phyloP scores from a whole-genome alignment of 495 filamentous ascomycete genomes.

The Aspergillus bridgeri region DNA sequence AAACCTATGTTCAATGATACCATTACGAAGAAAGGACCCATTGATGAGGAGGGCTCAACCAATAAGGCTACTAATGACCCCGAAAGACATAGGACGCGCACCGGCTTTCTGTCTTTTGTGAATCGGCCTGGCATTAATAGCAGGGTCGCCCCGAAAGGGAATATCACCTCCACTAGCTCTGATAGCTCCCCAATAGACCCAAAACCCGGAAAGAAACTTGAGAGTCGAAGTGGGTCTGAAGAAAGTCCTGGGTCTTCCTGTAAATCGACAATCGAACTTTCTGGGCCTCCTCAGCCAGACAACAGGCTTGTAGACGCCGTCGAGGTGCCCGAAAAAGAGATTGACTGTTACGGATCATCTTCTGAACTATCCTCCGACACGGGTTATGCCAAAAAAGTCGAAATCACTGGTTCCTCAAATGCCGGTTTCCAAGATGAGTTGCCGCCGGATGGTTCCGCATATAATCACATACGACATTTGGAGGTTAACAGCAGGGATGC shows the following conservation, averaged over 20 bases:
- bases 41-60: background rate
- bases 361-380: background rate
- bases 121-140: background rate
- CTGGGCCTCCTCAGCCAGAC: background rate
- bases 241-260: background rate
- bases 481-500: background rate
- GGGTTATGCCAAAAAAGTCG: background rate
- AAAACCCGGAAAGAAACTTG: background rate
- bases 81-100: background rate
- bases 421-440: background rate
- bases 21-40: background rate
- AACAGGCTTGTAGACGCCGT: background rate
- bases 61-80: background rate
- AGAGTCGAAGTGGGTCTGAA: background rate
- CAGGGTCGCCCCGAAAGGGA: background rate
- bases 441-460: slow-evolving; percentile 23
- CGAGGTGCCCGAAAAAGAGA: background rate
- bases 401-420: background rate
- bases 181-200: background rate
- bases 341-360: background rate
- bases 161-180: background rate
- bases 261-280: background rate
- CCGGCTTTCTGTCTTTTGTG: slow-evolving; percentile 11
- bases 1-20: slow-evolving; percentile 8
- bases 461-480: background rate